phyloP scores from a whole-genome alignment of 768 basidiomycete genomes.

The Lactarius indigo region DNA sequence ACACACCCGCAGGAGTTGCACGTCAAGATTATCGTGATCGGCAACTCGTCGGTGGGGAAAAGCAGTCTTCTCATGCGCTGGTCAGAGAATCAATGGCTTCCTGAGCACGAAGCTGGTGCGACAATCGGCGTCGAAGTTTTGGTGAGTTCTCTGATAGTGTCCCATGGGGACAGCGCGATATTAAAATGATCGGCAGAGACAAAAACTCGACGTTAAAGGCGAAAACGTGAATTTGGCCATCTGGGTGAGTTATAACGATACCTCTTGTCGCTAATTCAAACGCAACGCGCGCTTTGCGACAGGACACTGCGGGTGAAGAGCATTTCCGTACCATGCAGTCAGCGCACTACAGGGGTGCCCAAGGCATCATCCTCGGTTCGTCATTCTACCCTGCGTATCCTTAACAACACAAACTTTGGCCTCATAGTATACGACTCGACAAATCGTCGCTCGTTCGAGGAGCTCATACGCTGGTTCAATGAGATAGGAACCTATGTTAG shows the following conservation, averaged over 20 bases:
- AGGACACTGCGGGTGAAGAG: conserved; percentile 97
- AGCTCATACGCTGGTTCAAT: conserved; percentile 86
- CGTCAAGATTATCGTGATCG: conserved; percentile 78
- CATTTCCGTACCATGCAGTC: conserved; percentile 92
- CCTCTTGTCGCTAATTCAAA: neutral
- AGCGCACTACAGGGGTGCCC: conserved; percentile 88
- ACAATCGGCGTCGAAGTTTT: conserved; percentile 87
- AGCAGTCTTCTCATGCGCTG: conserved; percentile 89
- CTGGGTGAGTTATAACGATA: conserved; percentile 63
- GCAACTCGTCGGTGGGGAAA: conserved; percentile 89
- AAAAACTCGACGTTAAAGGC: conserved; percentile 81
- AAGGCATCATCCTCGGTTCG: conserved; percentile 72
- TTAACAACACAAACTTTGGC: neutral
- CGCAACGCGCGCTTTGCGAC: neutral
- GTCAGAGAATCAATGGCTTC: conserved; percentile 92
- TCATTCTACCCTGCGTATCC: neutral
- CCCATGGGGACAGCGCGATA: neutral
- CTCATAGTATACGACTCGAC: conserved; percentile 87
- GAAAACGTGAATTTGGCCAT: conserved; percentile 90
- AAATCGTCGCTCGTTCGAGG: conserved; percentile 87
- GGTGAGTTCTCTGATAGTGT: conserved; percentile 42
- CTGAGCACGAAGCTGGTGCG: conserved; percentile 81
- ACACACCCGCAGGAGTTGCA: conserved; percentile 40
- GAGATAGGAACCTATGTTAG: conserved; percentile 93
- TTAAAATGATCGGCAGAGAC: conserved; percentile 47